Percentiles rank a stretch among this genome's conserved stretches.
Evolutionary conservation across 2,329 filamentous ascomycete species (phyloP).

Genomic region (Xylaria sp.): DNA sequence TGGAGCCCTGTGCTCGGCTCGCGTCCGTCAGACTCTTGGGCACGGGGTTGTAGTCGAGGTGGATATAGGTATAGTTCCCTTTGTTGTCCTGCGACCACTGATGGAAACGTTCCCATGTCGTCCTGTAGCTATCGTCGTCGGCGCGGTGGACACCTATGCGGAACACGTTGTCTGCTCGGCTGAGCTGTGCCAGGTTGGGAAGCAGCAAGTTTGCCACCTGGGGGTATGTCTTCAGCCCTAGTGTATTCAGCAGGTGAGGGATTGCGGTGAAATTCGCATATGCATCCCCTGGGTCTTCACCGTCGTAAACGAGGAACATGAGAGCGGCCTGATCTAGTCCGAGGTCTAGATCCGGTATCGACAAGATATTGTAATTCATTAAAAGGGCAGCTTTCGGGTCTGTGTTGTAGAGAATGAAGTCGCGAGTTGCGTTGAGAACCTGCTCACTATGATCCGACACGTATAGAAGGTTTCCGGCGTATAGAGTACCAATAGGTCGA

Average conservation of each 20-base stretch:
- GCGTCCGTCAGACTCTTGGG: conserved; percentile 29
- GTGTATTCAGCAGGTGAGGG: conserved; percentile 21
- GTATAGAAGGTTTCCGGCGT: conserved; percentile 30
- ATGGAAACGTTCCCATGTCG: conserved; percentile 22
- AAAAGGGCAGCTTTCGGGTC: conserved; percentile 29
- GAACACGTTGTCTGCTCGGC: conserved; percentile 29
- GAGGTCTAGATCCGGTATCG: conserved; percentile 17
- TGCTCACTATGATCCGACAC: conserved; percentile 16
- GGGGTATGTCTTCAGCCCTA: conserved; percentile 22
- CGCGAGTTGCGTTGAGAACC: conserved; percentile 28
- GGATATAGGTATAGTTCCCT: conserved; percentile 27
- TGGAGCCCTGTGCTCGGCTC: conserved; percentile 26
- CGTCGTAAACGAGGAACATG: conserved; percentile 32
- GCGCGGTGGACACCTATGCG: conserved; percentile 32
- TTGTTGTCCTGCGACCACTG: conserved; percentile 30
- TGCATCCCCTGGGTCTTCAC: conserved; percentile 22
- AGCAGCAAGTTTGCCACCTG: conserved; percentile 25
- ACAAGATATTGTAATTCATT: conserved; percentile 30
- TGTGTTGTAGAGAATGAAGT: conserved; percentile 34
- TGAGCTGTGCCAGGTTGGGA: conserved; percentile 20
- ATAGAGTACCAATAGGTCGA: conserved; percentile 25
- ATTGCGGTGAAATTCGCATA: conserved; percentile 29
- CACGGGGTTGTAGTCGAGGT: conserved; percentile 34
- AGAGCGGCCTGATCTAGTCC: conserved; percentile 30
- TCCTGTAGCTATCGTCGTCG: conserved; percentile 27